Evolutionary conservation across 768 basidiomycete species (phyloP).

Genomic region (Termitomyces titanicus): DNA sequence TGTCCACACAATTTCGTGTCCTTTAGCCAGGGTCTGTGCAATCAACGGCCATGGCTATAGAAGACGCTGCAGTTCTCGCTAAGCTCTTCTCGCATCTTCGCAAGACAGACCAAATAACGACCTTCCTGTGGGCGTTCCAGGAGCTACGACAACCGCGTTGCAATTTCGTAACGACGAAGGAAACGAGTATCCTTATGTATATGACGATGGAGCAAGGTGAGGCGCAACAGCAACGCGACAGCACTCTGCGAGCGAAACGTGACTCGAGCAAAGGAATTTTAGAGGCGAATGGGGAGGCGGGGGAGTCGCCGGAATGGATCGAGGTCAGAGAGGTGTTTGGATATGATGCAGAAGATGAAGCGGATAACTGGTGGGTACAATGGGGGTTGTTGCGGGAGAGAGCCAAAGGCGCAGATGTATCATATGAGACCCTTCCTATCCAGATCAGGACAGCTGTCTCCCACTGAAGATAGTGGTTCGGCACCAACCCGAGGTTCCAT

Average conservation of each 20-base stretch:
- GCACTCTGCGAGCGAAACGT: slow-evolving; percentile 26
- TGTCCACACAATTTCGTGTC: not conserved
- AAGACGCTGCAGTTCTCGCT: slow-evolving; percentile 59
- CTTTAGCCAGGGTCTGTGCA: slow-evolving; percentile 49
- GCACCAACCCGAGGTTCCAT: not conserved
- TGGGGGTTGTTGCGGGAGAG: slow-evolving; percentile 46
- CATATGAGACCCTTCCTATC: slow-evolving; percentile 2
- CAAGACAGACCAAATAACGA: slow-evolving; percentile 42
- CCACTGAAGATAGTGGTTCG: not conserved
- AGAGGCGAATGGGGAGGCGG: slow-evolving; percentile 1
- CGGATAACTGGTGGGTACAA: slow-evolving; percentile 58
- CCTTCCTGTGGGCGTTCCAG: slow-evolving; percentile 50
- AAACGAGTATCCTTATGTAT: slow-evolving; percentile 38
- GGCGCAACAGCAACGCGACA: slow-evolving; percentile 39
- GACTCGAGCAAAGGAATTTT: slow-evolving; percentile 21
- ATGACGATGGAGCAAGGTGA: slow-evolving; percentile 42
- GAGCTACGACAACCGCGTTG: slow-evolving; percentile 51
- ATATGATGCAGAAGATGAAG: slow-evolving; percentile 56
- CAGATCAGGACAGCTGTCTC: not conserved
- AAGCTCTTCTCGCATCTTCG: slow-evolving; percentile 55
- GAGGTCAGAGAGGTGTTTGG: slow-evolving; percentile 45
- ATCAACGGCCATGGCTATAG: slow-evolving; percentile 44
- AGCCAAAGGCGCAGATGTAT: slow-evolving; percentile 18
- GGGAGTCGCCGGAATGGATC: slow-evolving; percentile 35
- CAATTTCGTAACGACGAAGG: slow-evolving; percentile 36